Percentiles rank a stretch among this genome's conserved stretches.
These are phyloP conservation scores for Imleria badia DNA, from an alignment of 768 basidiomycete genomes.

Conservation along the genomic window DNA sequence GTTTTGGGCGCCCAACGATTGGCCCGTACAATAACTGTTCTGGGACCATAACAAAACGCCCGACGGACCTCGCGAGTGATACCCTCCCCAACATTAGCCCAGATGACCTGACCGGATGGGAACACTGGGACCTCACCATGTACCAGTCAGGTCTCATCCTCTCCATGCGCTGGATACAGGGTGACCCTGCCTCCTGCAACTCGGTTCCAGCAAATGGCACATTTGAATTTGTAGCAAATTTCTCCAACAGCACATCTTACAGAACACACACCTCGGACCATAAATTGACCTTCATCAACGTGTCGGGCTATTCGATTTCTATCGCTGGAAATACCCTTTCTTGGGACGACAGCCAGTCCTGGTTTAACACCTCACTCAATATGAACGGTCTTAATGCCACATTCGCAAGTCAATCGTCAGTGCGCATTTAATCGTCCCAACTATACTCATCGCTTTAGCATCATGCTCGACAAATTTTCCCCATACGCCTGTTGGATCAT, in stretches of 20 bases:
- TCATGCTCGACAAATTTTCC: conserved; percentile 1
- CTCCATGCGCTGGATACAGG: conserved; percentile 13
- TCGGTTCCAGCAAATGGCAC: background rate
- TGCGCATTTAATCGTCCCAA: background rate
- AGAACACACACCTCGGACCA: conserved; percentile 1
- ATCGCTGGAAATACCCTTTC: conserved; percentile 11
- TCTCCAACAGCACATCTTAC: conserved; percentile 7
- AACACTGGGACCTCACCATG: conserved; percentile 12
- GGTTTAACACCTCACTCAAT: conserved; percentile 13
- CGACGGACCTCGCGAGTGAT: conserved; percentile 7
- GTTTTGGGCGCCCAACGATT: background rate
- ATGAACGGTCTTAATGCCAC: conserved; percentile 5
- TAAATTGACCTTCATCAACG: conserved; percentile 8
- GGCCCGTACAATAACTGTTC: conserved; percentile 20
- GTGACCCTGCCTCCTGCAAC: conserved; percentile 1
- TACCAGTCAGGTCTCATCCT: conserved; percentile 13
- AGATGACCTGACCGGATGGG: conserved; percentile 1
- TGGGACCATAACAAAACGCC: conserved; percentile 3
- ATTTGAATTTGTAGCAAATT: conserved; percentile 12
- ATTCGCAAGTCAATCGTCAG: conserved; percentile 7
- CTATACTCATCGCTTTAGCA: background rate
- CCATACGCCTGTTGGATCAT: background rate
- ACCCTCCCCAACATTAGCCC: conserved; percentile 15
- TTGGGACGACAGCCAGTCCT: conserved; percentile 15
- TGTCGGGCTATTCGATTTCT: conserved; percentile 11